Conservation (phyloP, 148 eudicot genomes). For the Vaccinium darrowii region DNA sequence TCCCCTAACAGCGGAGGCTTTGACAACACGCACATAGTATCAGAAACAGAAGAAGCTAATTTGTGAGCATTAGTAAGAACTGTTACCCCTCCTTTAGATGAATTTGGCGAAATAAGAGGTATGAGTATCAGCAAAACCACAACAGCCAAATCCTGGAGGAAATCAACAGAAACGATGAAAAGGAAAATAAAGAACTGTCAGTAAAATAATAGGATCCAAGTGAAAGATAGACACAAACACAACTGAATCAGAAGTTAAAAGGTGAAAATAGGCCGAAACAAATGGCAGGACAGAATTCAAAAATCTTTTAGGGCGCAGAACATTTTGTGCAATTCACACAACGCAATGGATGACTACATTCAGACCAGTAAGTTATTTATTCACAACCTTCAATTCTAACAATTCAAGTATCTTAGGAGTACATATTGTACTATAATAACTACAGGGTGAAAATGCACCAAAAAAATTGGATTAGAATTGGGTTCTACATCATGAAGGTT, state of each 20-base stretch:
- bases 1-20: background rate
- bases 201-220: background rate
- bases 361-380: background rate
- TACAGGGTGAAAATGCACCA: background rate
- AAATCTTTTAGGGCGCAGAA: slow-evolving; percentile 2
- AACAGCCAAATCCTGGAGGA: slow-evolving; percentile 89
- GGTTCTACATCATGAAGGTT: background rate
- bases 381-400: background rate
- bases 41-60: background rate
- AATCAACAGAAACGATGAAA: background rate
- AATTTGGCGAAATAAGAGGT: slow-evolving; percentile 96
- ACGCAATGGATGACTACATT: background rate
- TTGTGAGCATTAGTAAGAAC: slow-evolving; percentile 17
- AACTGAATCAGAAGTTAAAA: background rate
- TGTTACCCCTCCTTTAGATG: slow-evolving; percentile 99
- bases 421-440: background rate
- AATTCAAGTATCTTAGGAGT: background rate
- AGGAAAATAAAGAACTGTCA: background rate
- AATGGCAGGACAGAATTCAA: background rate
- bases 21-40: background rate
- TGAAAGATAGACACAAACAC: slow-evolving; percentile 2
- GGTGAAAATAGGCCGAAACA: background rate
- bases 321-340: background rate
- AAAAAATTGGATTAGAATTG: background rate
- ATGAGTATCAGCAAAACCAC: slow-evolving; percentile 97